Conservation (phyloP, 495 filamentous ascomycete species). For the Melanomma pulvis-pyrius region DNA sequence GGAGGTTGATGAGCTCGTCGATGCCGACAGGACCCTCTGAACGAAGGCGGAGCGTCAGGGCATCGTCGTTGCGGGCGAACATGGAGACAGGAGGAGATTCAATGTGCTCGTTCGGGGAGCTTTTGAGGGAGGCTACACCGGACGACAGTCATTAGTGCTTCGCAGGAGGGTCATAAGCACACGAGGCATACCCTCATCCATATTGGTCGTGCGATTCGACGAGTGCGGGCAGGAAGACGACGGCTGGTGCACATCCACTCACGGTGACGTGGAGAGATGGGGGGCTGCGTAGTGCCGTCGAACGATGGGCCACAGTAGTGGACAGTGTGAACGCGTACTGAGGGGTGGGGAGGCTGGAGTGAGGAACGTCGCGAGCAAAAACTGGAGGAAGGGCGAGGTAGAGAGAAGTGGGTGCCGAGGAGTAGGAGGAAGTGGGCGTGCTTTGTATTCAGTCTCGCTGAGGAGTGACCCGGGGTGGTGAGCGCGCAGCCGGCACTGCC, state of each 20-base stretch:
- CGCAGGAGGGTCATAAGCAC: not conserved
- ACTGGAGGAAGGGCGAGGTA: not conserved
- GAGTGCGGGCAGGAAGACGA: not conserved
- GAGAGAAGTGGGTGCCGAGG: not conserved
- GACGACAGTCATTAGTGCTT: conserved; percentile 9
- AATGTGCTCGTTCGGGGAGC: conserved; percentile 6
- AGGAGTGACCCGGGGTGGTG: too few species aligned
- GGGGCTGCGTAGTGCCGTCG: not conserved
- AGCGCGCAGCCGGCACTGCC: too few species aligned
- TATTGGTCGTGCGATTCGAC: conserved; percentile 18
- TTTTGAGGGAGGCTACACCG: conserved; percentile 18
- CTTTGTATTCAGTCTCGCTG: too few species aligned
- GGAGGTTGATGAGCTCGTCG: conserved; percentile 12
- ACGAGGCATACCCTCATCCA: conserved; percentile 18
- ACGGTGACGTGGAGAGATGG: not conserved
- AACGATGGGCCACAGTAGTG: conserved; percentile 1
- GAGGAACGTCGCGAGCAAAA: not conserved
- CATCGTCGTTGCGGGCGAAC: conserved; percentile 11
- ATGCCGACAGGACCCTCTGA: conserved; percentile 8
- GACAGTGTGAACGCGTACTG: not conserved
- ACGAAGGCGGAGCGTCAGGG: conserved; percentile 16
- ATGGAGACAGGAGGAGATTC: conserved; percentile 2
- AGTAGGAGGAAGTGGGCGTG: not conserved
- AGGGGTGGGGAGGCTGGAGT: not conserved
- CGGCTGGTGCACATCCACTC: conserved; percentile 16